These are phyloP conservation scores for Tympanopsis confertula DNA, from an alignment of 2,329 filamentous ascomycete species.

Conservation along the genomic window DNA sequence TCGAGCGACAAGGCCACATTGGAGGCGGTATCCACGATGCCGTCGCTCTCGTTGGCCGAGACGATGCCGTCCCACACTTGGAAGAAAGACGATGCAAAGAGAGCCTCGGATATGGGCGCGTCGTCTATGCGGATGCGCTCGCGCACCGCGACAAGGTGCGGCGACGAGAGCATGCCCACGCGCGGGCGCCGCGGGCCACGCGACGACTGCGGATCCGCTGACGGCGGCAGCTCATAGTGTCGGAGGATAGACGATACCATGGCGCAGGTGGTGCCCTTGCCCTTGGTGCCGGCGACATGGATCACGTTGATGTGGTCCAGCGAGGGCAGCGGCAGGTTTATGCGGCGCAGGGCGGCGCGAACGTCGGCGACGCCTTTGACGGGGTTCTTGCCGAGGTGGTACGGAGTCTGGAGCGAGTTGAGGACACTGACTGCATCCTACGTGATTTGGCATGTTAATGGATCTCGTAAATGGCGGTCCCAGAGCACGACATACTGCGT, in stretches of 20 bases:
- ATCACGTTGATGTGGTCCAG: conserved; percentile 53
- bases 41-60: conserved; percentile 12
- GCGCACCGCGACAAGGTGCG: conserved; percentile 55
- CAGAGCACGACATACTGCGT: too few relatives aligned
- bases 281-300: conserved; percentile 67
- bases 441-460: too few relatives aligned
- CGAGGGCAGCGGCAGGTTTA: conserved; percentile 31
- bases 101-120: conserved; percentile 38
- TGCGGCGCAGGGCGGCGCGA: conserved; percentile 62
- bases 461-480: too few relatives aligned
- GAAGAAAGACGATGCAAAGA: conserved; percentile 58
- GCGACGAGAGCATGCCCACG: conserved; percentile 56
- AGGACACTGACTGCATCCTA: conserved; percentile 77
- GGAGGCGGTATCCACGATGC: conserved; percentile 12
- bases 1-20: conserved; percentile 15
- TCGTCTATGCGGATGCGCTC: conserved; percentile 57
- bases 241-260: conserved; percentile 53
- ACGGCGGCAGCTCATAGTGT: conserved; percentile 26
- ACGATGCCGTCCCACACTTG: conserved; percentile 51
- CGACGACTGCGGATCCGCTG: conserved; percentile 7
- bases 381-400: conserved; percentile 66
- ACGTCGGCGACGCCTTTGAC: conserved; percentile 71
- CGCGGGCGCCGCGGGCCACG: neutral
- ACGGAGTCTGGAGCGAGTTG: conserved; percentile 86
- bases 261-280: conserved; percentile 63